Percentiles rank a stretch among this genome's conserved stretches.
phyloP scores from a whole-genome alignment of 225 moss, liverwort and hornwort genomes.

The Pleurozium schreberi region DNA sequence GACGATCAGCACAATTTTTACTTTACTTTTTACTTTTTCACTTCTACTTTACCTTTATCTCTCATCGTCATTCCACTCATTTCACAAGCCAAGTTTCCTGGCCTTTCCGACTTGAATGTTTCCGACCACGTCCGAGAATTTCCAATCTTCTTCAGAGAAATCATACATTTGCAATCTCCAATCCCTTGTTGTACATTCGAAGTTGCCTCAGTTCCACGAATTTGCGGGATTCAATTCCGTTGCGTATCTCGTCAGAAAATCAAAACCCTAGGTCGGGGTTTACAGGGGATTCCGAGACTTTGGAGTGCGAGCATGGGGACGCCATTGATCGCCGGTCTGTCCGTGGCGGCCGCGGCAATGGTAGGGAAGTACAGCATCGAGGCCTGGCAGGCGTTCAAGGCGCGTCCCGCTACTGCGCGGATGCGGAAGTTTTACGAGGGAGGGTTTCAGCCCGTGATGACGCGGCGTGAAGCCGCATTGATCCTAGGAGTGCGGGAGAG shows the following conservation, averaged over 20 bases:
- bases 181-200: not conserved
- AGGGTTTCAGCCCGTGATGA: slow-evolving; percentile 84
- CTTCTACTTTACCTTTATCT: too few species aligned
- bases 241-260: not conserved
- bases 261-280: not conserved
- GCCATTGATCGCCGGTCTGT: slow-evolving; percentile 69
- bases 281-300: not conserved
- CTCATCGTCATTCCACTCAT: not conserved
- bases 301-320: slow-evolving; percentile 20
- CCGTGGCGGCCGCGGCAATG: slow-evolving; percentile 58
- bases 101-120: not conserved
- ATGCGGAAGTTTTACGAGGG: slow-evolving; percentile 89
- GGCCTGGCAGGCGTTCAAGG: slow-evolving; percentile 72
- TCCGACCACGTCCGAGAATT: not conserved
- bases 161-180: not conserved
- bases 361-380: slow-evolving; percentile 71
- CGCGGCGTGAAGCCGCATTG: slow-evolving; percentile 74
- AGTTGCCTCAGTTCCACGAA: not conserved
- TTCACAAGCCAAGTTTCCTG: not conserved
- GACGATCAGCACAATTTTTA: too few species aligned
- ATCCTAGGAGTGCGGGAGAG: slow-evolving; percentile 93
- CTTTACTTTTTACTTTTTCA: too few species aligned
- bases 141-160: not conserved
- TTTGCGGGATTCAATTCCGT: not conserved
- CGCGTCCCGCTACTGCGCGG: slow-evolving; percentile 55